phyloP scores from a whole-genome alignment of 805 yeast species.

The Starmerella apicola region DNA sequence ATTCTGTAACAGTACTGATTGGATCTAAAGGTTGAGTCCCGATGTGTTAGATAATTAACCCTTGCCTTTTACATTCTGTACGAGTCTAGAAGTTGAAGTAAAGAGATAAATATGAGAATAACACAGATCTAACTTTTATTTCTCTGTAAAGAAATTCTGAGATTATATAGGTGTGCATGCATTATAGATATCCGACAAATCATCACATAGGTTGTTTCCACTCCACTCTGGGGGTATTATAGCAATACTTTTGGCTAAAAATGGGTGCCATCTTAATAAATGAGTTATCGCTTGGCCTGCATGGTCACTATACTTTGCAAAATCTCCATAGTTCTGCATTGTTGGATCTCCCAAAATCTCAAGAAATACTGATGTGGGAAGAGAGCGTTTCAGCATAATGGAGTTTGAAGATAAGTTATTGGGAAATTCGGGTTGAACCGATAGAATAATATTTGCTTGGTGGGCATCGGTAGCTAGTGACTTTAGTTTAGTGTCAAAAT shows the following conservation, averaged over 20 bases:
- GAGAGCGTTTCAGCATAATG: constrained; percentile 1
- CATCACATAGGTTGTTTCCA: constrained; percentile 4
- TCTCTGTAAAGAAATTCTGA: too few species aligned
- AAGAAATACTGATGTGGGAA: constrained; percentile 2
- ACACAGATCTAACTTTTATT: too few species aligned
- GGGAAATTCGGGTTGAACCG: neutral
- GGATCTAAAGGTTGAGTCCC: too few species aligned
- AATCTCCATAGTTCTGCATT: constrained; percentile 5
- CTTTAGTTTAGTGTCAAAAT: neutral
- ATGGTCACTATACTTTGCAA: constrained; percentile 3
- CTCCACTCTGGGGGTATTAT: constrained; percentile 5
- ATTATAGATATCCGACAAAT: neutral
- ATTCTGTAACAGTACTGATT: too few species aligned
- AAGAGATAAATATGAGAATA: too few species aligned
- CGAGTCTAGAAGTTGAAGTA: too few species aligned
- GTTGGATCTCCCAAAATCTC: constrained; percentile 8
- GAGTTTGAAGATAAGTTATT: constrained; percentile 4
- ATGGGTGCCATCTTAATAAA: constrained; percentile 11
- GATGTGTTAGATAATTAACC: too few species aligned
- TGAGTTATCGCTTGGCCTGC: constrained; percentile 12
- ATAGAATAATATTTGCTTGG: neutral
- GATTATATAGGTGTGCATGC: too few species aligned
- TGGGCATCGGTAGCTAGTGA: constrained; percentile 1
- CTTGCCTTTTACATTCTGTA: too few species aligned
- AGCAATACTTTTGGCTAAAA: constrained; percentile 3